These are phyloP conservation scores for Inga oerstediana DNA, from an alignment of 306 rosid genomes.

Conservation along the genomic window DNA sequence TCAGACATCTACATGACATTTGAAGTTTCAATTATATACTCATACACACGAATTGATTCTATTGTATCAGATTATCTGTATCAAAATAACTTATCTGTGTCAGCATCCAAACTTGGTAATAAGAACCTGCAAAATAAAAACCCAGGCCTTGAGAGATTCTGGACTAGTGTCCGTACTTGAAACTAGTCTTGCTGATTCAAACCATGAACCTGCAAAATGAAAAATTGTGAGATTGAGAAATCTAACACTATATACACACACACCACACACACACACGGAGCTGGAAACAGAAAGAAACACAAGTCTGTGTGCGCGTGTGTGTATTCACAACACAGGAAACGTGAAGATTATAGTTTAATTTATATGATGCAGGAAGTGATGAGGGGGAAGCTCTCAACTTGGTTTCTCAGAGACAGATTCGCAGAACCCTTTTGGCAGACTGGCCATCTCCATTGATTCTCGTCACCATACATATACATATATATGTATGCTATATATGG, in stretches of 20 bases:
- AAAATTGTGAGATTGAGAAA: background rate
- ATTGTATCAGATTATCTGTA: background rate
- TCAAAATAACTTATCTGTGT: background rate
- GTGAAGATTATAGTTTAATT: background rate
- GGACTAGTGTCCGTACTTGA: background rate
- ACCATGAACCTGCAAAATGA: slow-evolving; percentile 18
- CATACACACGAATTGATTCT: background rate
- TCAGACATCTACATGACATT: background rate
- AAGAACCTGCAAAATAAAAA: slow-evolving; percentile 27
- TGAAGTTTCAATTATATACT: background rate
- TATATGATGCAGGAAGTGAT: background rate
- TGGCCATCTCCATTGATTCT: slow-evolving; percentile 57
- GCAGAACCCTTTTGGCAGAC: slow-evolving; percentile 62
- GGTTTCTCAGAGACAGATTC: slow-evolving; percentile 61
- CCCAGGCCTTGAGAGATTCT: background rate
- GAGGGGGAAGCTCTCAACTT: slow-evolving; percentile 18
- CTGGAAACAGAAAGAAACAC: background rate
- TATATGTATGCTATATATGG: background rate
- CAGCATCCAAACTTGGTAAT: background rate
- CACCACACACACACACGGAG: too few relatives aligned
- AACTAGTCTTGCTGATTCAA: background rate
- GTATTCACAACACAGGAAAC: background rate
- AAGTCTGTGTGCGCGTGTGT: background rate
- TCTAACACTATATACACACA: background rate
- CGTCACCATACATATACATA: background rate